Evolutionary conservation across 768 basidiomycete species (phyloP), one percentile per base, ranked within the genome.

Genomic region (Collybia sordida): DNA sequence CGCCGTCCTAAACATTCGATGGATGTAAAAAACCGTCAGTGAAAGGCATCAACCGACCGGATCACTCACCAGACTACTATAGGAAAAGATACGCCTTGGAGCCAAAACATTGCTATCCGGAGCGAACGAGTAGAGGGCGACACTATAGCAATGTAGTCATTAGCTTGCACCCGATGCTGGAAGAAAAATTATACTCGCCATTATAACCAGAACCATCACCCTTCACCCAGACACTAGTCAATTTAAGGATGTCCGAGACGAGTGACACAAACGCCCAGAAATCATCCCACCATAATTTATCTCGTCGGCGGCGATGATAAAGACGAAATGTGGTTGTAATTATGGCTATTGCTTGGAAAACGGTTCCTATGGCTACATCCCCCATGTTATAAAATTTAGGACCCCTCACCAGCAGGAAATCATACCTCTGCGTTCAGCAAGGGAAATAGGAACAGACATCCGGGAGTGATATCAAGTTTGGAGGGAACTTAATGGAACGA

Each of bases 221-320:
- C 41, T 2, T n/a, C n/a, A 12, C 42, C 12, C 31, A 31, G 31
- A 31, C 9, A 22, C 49, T 53, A 8, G 40, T 34, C 4, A 52
- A 14, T 23, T 52, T 53, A 38, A 51, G 37, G 5, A 55, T 3
- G 4, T 55, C 40, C 15, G 57, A 42, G 25, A 51, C 6, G 1
- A 53, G 25, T 4, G 59, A 7, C 9, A 31, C 9, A 31, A 31
- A 14, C 9, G 31, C 62, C 50, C 53, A 55, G 37, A 37, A 58
- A 43, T 63, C 62, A 42, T 63, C 62, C 58, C 57, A 61, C 62
- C 62, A 63, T 11, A 60, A 31, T 21, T 48, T 50, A 23, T 45
- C 50, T n/a, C 47, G 57, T 14, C 41, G 50, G 15, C 18, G 39
- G 47, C 58, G 55, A 46, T 57, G 55, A 25, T 34, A 47, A 11